Conservation (phyloP, 2,329 filamentous ascomycete genomes). For the Neofusicoccum umdonicola region DNA sequence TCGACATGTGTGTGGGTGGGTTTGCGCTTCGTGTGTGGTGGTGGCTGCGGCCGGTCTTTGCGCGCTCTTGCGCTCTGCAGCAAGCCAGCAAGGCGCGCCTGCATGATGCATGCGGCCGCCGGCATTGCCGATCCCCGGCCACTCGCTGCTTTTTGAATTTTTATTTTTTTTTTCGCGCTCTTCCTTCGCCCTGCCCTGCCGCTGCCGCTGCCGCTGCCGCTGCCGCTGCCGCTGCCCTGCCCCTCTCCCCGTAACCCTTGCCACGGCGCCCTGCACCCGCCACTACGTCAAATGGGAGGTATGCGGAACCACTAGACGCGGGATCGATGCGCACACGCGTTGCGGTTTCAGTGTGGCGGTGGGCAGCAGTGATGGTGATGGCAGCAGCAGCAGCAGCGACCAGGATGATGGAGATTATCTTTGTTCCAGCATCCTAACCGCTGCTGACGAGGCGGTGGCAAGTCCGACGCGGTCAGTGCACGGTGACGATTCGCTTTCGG, state of each 20-base stretch:
- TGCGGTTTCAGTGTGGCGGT: neutral
- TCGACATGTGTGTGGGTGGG: neutral
- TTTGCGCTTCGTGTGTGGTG: neutral
- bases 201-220: neutral
- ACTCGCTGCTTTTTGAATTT: neutral
- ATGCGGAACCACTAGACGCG: neutral
- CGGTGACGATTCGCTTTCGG: too few species aligned
- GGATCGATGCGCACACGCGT: neutral
- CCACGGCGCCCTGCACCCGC: neutral
- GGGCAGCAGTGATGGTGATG: neutral
- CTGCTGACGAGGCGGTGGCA: too few species aligned
- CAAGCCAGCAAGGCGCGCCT: neutral
- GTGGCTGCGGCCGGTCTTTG: neutral
- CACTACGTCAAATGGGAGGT: constrained; percentile 7
- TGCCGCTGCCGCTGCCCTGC: neutral
- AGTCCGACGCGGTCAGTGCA: too few species aligned
- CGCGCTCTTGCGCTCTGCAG: neutral
- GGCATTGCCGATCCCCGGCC: constrained; percentile 11
- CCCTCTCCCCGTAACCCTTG: neutral
- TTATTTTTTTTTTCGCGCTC: neutral
- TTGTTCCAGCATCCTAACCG: too few species aligned
- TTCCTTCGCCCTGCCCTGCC: neutral
- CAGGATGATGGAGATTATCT: neutral
- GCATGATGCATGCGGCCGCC: constrained; percentile 9
- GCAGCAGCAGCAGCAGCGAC: too few species aligned